Evolutionary conservation across 176 grass and related monocot genomes (phyloP), one percentile per base, ranked within the genome.

Genomic region (Eremochloa ophiuroides): DNA sequence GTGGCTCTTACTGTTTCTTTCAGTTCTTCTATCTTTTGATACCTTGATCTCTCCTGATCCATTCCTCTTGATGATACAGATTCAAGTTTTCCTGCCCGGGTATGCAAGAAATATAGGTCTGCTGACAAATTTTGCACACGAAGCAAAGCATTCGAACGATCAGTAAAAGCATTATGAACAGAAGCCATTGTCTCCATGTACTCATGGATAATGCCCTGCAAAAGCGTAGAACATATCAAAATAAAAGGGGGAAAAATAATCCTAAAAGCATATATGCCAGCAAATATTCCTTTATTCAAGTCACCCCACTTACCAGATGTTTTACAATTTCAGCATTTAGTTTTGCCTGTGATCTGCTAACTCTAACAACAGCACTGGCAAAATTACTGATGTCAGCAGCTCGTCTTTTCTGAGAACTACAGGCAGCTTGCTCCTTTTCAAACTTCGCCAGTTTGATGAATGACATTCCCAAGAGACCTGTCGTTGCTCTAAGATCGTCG

Each of bases 371-470:
- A 78, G 92, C 87, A 80, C 84, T 90, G 34, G 88, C 90, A 65
- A 98, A 94, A 41, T 43, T 83, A 84, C 69, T 94, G 22, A 90
- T 91, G 80, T 94, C 74, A 62, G 76, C 84, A 84, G 90, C 90
- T 81, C 90, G 78, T 41, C 39, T 82, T 71, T 76, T 91, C 83
- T 93, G 95, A 76, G 92, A 87, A 84, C 66, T 76, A 76, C 78
- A 87, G 43, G 76, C 63, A 33, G 76, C 85, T 56, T 94, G 74
- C 47, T 85, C 90, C 16, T 65, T 94, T 79, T 94, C 95, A 83
- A 94, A 98, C 76, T 94, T 98, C 33, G 87, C 86, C 46, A 98
- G 75, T 82, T 93, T 98, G 60, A 98, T 33, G 63, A 98, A 93
- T 62, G 92, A 76, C 83, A 98, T 85, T 66, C 95, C 95, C 79